These are phyloP conservation scores for Colletotrichum sidae DNA, from an alignment of 2,329 filamentous ascomycete species.

Conservation along the genomic window DNA sequence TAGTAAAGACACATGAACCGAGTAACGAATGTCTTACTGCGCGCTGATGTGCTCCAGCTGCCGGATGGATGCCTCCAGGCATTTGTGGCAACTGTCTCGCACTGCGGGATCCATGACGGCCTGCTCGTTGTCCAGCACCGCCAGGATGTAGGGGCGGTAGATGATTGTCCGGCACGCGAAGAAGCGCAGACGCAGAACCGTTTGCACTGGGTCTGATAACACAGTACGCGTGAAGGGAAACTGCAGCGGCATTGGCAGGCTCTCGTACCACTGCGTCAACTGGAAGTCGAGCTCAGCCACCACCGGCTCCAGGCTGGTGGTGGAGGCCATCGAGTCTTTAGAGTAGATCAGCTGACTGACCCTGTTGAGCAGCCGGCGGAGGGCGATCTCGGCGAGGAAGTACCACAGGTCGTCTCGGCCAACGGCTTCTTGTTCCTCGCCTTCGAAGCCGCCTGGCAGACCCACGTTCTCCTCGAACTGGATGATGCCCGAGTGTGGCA, in stretches of 20 bases:
- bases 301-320: constrained; percentile 79
- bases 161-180: constrained; percentile 90
- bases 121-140: constrained; percentile 82
- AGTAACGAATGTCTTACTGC: constrained; percentile 66
- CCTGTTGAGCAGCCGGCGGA: constrained; percentile 80
- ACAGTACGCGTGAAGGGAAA: constrained; percentile 79
- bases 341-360: constrained; percentile 85
- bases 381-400: constrained; percentile 84
- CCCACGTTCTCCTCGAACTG: constrained; percentile 85
- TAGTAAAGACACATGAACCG: constrained; percentile 40
- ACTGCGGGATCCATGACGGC: constrained; percentile 78
- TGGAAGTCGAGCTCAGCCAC: constrained; percentile 86
- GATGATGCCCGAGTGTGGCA: constrained; percentile 85
- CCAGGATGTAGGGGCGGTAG: constrained; percentile 84
- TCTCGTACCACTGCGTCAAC: constrained; percentile 87
- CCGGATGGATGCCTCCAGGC: constrained; percentile 81
- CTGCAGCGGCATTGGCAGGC: constrained; percentile 78
- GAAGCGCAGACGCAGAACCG: constrained; percentile 82
- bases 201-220: constrained; percentile 80
- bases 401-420: constrained; percentile 87
- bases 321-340: constrained; percentile 77
- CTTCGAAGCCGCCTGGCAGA: constrained; percentile 81
- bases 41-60: constrained; percentile 83
- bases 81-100: constrained; percentile 83
- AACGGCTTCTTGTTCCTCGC: constrained; percentile 71